Evolutionary conservation across 768 basidiomycete genomes (phyloP), one percentile per base, ranked within the genome.

Genomic region (Auricularia sp.): DNA sequence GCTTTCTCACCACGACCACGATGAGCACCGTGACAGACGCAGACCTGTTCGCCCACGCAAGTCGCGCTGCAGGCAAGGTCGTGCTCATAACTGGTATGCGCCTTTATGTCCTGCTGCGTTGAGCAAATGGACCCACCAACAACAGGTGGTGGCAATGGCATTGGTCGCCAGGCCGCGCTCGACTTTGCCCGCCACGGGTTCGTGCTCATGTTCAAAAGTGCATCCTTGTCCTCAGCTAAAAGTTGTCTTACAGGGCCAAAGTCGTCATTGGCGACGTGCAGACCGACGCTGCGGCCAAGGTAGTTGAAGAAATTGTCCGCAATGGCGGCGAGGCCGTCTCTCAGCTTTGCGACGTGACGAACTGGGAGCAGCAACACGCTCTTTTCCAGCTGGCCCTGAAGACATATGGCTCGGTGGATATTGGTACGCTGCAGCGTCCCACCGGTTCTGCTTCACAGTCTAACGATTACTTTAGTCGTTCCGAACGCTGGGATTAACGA

Each of bases 151-250:
- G 80, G 78, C 4, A 80, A 79, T 70, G 83, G 83, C 2, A 83
- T 85, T 64, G 84, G 83, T 60, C 79, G 74, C 70, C 80, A 82
- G 66, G 72, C 79, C 2, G 84, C 84, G 3, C 67, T 80, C 7
- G 75, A 73, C n/a, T 83, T 83, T 69, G 83, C 80, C n/a, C 75
- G 73, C 54, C 72, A 81, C 65, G 83, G 83, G 84, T 83, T 62
- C 59, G 76, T 70, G 3, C 61, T 39, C 23, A 11, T n/a, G 16
- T 21, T 64, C 56, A 23, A 53, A 33, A 11, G 29, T 42, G 39
- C 1, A 29, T 21, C 36, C 8, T 39, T 43, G 29, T 23, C 61
- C 64, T 33, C 33, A 29, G 29, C 29, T 29, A 29, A 29, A 29
- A 2, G 29, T 36, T 61, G 42, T 34, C 34, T 14, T 61, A 59